Conservation (phyloP, 2,329 filamentous ascomycete species). For the Sporothrix sp. region DNA sequence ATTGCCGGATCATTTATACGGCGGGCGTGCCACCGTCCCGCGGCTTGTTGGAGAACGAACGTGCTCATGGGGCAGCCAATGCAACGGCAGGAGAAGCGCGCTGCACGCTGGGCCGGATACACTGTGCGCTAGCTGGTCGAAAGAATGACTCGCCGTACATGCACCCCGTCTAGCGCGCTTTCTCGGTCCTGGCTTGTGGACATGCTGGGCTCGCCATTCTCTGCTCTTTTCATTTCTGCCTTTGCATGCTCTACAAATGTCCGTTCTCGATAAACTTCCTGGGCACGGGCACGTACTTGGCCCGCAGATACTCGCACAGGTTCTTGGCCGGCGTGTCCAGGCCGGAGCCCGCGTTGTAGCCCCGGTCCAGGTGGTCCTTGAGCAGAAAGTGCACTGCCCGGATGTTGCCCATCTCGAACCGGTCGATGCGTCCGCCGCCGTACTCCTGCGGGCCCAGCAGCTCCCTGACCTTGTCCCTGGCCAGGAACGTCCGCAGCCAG, state of each 20-base stretch:
- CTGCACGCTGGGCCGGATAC: too few relatives aligned
- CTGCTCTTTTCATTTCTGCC: neutral
- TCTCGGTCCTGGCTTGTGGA: too few relatives aligned
- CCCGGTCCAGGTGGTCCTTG: constrained; percentile 34
- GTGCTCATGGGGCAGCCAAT: neutral
- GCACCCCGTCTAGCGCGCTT: too few relatives aligned
- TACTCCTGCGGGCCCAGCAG: constrained; percentile 35
- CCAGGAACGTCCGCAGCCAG: constrained; percentile 31
- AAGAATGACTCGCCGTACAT: neutral
- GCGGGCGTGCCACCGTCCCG: neutral
- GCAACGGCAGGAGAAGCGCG: too few relatives aligned
- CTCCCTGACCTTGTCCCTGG: constrained; percentile 26
- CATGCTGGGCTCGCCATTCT: neutral
- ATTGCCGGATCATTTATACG: constrained; percentile 2
- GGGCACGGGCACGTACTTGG: constrained; percentile 11
- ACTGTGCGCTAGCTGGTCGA: neutral
- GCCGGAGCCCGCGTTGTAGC: constrained; percentile 37
- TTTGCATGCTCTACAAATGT: constrained; percentile 1
- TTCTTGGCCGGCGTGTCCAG: constrained; percentile 45
- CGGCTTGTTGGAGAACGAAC: neutral
- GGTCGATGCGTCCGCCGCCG: constrained; percentile 27
- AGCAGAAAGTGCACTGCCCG: constrained; percentile 26
- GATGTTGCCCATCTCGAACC: constrained; percentile 36
- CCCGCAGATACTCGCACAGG: constrained; percentile 32
- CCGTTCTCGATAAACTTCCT: constrained; percentile 11